These are phyloP conservation scores for Corrigiola litoralis DNA, from an alignment of 179 eudicot species.

Conservation along the genomic window DNA sequence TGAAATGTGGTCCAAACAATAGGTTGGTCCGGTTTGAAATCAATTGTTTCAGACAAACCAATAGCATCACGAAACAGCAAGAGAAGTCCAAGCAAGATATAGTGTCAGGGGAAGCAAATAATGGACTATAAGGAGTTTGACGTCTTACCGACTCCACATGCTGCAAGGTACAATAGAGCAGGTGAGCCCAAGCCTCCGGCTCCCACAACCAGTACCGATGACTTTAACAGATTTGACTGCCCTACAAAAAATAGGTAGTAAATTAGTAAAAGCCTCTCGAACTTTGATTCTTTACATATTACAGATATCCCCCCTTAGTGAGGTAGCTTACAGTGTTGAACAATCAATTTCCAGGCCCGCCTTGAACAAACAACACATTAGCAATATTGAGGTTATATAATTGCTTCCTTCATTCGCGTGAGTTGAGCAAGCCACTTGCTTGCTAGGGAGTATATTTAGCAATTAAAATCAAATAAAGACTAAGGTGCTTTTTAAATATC, in stretches of 20 bases:
- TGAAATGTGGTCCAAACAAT: constrained; percentile 21
- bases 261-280: neutral
- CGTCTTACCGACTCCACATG: constrained; percentile 83
- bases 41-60: neutral
- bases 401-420: too few relatives aligned
- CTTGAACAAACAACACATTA: too few relatives aligned
- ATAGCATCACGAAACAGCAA: neutral
- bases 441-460: too few relatives aligned
- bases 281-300: neutral
- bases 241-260: constrained; percentile 35
- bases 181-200: constrained; percentile 99
- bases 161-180: constrained; percentile 90
- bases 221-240: constrained; percentile 71
- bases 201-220: constrained; percentile 89
- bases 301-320: neutral
- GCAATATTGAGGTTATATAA: too few relatives aligned
- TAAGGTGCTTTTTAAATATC: too few relatives aligned
- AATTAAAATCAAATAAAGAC: too few relatives aligned
- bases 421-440: too few relatives aligned
- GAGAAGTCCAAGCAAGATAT: neutral
- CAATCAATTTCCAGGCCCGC: too few relatives aligned
- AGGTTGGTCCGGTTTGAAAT: neutral
- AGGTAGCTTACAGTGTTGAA: too few relatives aligned
- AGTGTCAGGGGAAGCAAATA: neutral
- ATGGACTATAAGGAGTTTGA: neutral